Conservation (phyloP, 78 protist species). For the Salpingoeca rosetta region DNA sequence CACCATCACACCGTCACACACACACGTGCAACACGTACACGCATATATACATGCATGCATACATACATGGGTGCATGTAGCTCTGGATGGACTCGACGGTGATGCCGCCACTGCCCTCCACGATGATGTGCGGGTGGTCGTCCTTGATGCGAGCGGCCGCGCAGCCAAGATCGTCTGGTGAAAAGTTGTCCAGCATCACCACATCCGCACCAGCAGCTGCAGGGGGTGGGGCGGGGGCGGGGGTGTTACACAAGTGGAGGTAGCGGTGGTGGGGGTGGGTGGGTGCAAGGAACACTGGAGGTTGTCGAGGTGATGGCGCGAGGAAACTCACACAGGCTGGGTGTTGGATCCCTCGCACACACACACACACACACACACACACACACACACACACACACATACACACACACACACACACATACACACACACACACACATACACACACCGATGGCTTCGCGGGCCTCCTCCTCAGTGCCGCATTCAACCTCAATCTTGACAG, state of each 20-base stretch:
- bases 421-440: too few species aligned
- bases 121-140: conserved; percentile 50
- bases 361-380: too few species aligned
- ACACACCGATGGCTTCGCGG: conserved; percentile 34
- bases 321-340: background rate
- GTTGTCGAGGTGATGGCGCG: background rate
- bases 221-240: background rate
- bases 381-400: too few species aligned
- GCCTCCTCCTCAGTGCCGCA: conserved; percentile 61
- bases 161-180: conserved; percentile 13
- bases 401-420: too few species aligned
- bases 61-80: too few species aligned
- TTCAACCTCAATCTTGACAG: conserved; percentile 84
- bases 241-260: conserved; percentile 14
- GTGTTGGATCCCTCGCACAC: too few species aligned
- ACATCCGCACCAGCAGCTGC: conserved; percentile 79
- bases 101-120: conserved; percentile 87
- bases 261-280: background rate
- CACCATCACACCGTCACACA: too few species aligned
- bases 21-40: too few species aligned
- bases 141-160: conserved; percentile 29
- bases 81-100: conserved; percentile 37
- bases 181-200: conserved; percentile 84
- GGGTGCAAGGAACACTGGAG: background rate
- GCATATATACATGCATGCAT: too few species aligned